A percentile compares a stretch with the other conserved stretches of the same genome.
Conservation (phyloP, 2,329 filamentous ascomycete genomes). For the Aspergillus ochraceoroseus region DNA sequence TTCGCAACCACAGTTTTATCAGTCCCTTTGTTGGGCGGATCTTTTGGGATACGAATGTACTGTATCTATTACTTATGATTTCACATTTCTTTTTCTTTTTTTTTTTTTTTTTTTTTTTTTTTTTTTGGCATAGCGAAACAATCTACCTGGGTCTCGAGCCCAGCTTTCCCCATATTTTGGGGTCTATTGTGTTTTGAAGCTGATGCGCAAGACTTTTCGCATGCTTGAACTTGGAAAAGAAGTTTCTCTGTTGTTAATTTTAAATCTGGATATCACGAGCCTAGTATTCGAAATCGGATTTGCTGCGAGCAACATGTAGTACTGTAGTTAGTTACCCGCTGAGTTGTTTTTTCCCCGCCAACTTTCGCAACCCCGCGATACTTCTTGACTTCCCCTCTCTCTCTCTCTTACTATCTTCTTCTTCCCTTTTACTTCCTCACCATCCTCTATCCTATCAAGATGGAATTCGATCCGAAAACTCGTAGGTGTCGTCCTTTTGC, state of each 20-base stretch:
- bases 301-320: background rate
- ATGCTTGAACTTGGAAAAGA: background rate
- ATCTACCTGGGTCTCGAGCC: conserved; percentile 10
- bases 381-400: background rate
- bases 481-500: conserved; percentile 51
- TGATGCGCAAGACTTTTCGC: conserved; percentile 2
- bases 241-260: background rate
- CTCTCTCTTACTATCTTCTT: background rate
- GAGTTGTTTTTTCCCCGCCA: conserved; percentile 6
- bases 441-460: conserved; percentile 33
- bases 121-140: conserved; percentile 27
- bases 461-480: conserved; percentile 72
- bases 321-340: background rate
- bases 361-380: conserved; percentile 4
- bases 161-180: conserved; percentile 4
- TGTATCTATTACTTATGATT: conserved; percentile 22
- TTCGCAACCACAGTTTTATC: conserved; percentile 2
- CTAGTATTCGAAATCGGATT: background rate
- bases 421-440: background rate
- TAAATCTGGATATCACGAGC: background rate
- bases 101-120: no score
- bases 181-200: no score
- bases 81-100: no score
- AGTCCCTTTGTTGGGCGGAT: conserved; percentile 7
- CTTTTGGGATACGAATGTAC: conserved; percentile 15